Base-by-base conservation (phyloP, 2,329 filamentous ascomycete species). In the Pestalotiopsis sp. region DNA sequence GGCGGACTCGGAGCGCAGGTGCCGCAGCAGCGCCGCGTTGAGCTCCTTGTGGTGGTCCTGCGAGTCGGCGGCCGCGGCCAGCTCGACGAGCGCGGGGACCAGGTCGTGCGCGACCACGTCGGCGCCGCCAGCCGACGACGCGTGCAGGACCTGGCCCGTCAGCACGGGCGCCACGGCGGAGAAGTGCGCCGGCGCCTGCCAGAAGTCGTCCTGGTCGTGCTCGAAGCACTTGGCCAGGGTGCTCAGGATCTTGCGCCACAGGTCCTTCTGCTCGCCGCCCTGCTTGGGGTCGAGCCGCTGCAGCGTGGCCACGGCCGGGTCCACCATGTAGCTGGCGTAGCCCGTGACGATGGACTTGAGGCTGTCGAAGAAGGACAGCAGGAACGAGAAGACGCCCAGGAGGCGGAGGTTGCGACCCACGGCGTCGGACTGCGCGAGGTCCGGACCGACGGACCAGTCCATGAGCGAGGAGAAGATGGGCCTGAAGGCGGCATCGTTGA, bases 141-240 rank as follows among this genome's bases (percentile, higher is more conserved):
- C 89, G 72, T 84, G 81, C 56, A 83, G 74, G 72, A 91, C 88
- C 70, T 97, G 93, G 27, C 86, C 83, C 70, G 93, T 86, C 38
- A 98, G 85, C 2, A 92, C 89, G 0, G 86, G 84, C 14, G 90
- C 89, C 52, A 98, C 90, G 36, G 88, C 88, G 68, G 86, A 85
- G 77, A 98, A 97, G 82, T 98, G 95, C 0, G 92, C 88, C 0
- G 96, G 95, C 0, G 93, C 90, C 85, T 97, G 94, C 95, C 95
- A 98, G 84, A 97, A 98, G 80, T 94, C 92, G 78, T 97, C 94
- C 81, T 97, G 93, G 77, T 98, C 96, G 78, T 97, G 90, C 80
- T 92, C 87, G 77, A 98, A 97, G 74, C 90, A 92, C 73, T 90
- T 91, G 36, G 87, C 84, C 60, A 98, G 85, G 23, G 94, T 92